Evolutionary conservation across 495 filamentous ascomycete species (phyloP).

Genomic region (Aspergillus olivimuriae): DNA sequence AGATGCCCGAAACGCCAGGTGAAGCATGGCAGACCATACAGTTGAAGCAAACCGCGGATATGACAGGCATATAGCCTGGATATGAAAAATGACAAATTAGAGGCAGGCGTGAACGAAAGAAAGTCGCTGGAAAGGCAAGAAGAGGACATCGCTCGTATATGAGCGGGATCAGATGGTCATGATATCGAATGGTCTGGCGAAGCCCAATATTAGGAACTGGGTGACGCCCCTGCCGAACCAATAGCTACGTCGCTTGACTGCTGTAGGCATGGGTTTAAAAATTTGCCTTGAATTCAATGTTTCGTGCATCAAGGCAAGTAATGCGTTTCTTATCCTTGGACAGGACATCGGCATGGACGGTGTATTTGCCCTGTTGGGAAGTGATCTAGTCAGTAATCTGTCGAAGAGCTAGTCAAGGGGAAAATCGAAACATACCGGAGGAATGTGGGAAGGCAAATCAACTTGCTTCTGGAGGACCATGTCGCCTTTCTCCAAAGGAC

Average conservation of each 20-base stretch:
- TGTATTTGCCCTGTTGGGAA: conserved; percentile 70
- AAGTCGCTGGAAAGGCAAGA: background rate
- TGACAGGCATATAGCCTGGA: background rate
- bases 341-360: conserved; percentile 78
- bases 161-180: too few relatives aligned
- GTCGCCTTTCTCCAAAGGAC: conserved; percentile 74
- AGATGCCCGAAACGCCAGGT: conserved; percentile 8
- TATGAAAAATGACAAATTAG: background rate
- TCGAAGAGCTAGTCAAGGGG: background rate
- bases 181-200: too few relatives aligned
- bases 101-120: too few relatives aligned
- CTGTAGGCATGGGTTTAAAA: conserved; percentile 6
- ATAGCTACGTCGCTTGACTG: too few relatives aligned
- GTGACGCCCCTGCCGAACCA: too few relatives aligned
- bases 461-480: conserved; percentile 71
- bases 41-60: background rate
- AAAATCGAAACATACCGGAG: conserved; percentile 58
- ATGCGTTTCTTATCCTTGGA: conserved; percentile 61
- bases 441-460: conserved; percentile 79
- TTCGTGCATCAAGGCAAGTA: conserved; percentile 69
- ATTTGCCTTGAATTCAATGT: conserved; percentile 30
- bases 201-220: too few relatives aligned
- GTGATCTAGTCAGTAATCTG: background rate
- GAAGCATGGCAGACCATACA: background rate
- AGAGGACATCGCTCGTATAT: background rate